These are phyloP conservation scores for Saccharomyces paradoxus DNA, from an alignment of 805 yeast species.

Conservation along the genomic window DNA sequence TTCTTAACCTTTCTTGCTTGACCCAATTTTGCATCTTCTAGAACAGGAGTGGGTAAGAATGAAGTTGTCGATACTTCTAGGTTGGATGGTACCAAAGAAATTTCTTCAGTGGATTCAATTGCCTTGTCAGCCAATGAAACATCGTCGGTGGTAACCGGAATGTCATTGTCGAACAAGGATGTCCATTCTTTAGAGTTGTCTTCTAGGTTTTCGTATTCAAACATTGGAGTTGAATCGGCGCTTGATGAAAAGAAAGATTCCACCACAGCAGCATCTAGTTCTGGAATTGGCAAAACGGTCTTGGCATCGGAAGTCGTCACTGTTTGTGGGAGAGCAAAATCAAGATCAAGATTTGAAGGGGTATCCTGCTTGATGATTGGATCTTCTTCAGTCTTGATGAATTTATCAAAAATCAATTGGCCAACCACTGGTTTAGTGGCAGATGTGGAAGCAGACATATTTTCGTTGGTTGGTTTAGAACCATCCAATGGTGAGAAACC, in stretches of 20 bases:
- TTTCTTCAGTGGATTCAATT: conserved; percentile 12
- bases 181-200: conserved; percentile 47
- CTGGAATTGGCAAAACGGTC: conserved; percentile 3
- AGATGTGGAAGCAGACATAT: neutral
- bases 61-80: conserved; percentile 8
- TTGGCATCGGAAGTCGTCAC: neutral
- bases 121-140: conserved; percentile 19
- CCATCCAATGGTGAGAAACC: conserved; percentile 1
- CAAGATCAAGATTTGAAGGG: conserved; percentile 2
- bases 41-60: conserved; percentile 29
- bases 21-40: conserved; percentile 21
- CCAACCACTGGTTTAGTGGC: conserved; percentile 14
- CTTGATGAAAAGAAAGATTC: conserved; percentile 40
- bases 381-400: conserved; percentile 14
- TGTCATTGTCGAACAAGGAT: conserved; percentile 46
- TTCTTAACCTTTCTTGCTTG: conserved; percentile 7
- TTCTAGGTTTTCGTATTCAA: conserved; percentile 30
- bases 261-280: conserved; percentile 56
- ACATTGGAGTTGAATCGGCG: conserved; percentile 54
- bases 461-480: neutral
- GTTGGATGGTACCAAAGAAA: neutral
- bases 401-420: conserved; percentile 22
- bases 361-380: neutral
- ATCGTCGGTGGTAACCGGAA: conserved; percentile 33
- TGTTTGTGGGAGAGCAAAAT: conserved; percentile 1